Base-by-base conservation (phyloP, 2,329 filamentous ascomycete genomes). In the Elsinoe ampelina region DNA sequence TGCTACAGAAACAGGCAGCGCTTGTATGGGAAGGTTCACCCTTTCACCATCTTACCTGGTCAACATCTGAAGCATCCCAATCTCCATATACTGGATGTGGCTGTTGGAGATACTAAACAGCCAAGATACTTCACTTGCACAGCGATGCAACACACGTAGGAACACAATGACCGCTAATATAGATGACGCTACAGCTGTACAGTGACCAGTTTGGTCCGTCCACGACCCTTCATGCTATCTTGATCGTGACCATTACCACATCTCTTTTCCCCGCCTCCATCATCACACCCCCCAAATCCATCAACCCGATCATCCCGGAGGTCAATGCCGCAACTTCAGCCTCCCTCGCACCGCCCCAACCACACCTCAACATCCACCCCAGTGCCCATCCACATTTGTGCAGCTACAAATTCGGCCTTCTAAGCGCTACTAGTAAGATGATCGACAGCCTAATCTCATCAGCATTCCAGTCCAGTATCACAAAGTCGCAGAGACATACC, bases 401-500 rank as follows among this genome's bases (percentile, higher is more conserved):
- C 20, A 32, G 52, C 39, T 22, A 51, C 30, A 41, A 51, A 50
- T 6, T 57, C 43, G 11, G 42, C 55, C 32, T 32, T 35, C 54
- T 60, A 55, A 42, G 52, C 52, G 38, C 39, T 43, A 19, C 39
- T 55, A 15, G 52, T 55, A 32, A 61, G 52, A 42, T 58, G 51
- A 55, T 61, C 59, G 22, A 61, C 55, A 58, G 59, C 59, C 59
- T 60, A 15, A 34, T 5, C 12, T 20, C 12, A 45, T 60, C 50
- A 60, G 58, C 54, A 10, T 39, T 30, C 11, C 10, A 17, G 13
- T 20, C 2, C 22, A 22, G 22, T 22, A 22, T 22, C 22, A 22
- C 22, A 22, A 5, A 22, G 22, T 22, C 22, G 5, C 20, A 35
- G 17, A 32, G 7, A 76, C 83, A 74, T 74, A 95, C 92, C 82